A percentile compares a stretch with the other conserved stretches of the same genome.
Evolutionary conservation across 2,329 filamentous ascomycete genomes (phyloP).

Genomic region (Cytospora paraplurivora): DNA sequence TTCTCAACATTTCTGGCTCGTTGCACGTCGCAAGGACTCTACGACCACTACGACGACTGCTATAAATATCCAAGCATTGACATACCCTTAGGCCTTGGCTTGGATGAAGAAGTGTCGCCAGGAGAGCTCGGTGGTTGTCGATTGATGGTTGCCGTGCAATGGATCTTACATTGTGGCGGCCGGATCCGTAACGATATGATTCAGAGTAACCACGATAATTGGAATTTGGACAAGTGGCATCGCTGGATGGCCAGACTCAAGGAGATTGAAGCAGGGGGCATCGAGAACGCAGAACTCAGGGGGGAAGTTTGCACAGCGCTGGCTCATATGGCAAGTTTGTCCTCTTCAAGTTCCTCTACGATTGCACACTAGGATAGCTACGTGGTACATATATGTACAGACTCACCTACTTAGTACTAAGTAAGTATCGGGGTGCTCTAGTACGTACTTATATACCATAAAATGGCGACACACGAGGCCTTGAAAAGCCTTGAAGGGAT

Average conservation of each 20-base stretch:
- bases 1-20: background rate
- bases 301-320: background rate
- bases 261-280: background rate
- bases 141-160: background rate
- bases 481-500: too few relatives aligned
- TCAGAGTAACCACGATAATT: background rate
- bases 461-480: too few relatives aligned
- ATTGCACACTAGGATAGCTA: too few relatives aligned
- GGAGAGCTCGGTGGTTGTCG: background rate
- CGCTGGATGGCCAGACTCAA: background rate
- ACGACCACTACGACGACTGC: background rate
- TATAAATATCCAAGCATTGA: background rate
- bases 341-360: too few relatives aligned
- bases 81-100: background rate
- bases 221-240: background rate
- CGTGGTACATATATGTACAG: too few relatives aligned
- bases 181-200: background rate
- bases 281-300: background rate
- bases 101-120: background rate
- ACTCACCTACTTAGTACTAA: too few relatives aligned
- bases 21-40: background rate
- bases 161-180: background rate
- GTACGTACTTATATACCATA: too few relatives aligned
- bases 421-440: too few relatives aligned
- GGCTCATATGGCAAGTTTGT: background rate